A percentile compares a stretch with the other conserved stretches of the same genome.
These are phyloP conservation scores for Balakata baccata DNA, from an alignment of 345 rosid genomes.

Conservation along the genomic window DNA sequence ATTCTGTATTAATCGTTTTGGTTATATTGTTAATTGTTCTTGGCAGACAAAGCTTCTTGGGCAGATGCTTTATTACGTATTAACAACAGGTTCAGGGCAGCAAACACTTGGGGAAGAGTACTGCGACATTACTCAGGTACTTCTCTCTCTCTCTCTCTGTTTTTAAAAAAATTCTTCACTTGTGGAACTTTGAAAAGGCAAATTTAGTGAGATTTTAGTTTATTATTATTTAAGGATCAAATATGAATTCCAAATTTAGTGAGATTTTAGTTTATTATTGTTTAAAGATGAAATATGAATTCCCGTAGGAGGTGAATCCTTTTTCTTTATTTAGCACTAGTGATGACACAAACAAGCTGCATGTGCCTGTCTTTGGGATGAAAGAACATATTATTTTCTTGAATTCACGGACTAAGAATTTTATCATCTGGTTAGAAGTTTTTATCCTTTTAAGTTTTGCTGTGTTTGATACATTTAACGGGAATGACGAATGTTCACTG, in stretches of 20 bases:
- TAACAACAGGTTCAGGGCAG: constrained; percentile 92
- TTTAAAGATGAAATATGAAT: not conserved
- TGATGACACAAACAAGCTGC: not conserved
- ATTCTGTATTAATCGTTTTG: not conserved
- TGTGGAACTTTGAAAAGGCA: no score
- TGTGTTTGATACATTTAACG: not conserved
- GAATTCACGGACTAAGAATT: not conserved
- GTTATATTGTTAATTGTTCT: not conserved
- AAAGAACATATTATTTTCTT: no score
- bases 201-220: no score
- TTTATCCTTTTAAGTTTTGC: not conserved
- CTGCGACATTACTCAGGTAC: constrained; percentile 92
- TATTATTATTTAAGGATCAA: not conserved
- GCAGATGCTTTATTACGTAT: constrained; percentile 82
- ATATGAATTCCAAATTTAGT: not conserved
- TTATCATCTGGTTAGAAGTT: not conserved
- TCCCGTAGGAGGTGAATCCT: not conserved
- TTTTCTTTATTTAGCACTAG: not conserved
- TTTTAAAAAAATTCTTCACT: no score
- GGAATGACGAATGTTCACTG: not conserved
- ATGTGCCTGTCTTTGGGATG: no score
- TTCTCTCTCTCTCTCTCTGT: not conserved
- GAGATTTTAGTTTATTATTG: no score
- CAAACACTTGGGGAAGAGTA: constrained; percentile 96
- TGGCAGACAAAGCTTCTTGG: constrained; percentile 77